Evolutionary conservation across 352 stramenopile species (phyloP).

Genomic region (Pilasporangium apinafurcum): DNA sequence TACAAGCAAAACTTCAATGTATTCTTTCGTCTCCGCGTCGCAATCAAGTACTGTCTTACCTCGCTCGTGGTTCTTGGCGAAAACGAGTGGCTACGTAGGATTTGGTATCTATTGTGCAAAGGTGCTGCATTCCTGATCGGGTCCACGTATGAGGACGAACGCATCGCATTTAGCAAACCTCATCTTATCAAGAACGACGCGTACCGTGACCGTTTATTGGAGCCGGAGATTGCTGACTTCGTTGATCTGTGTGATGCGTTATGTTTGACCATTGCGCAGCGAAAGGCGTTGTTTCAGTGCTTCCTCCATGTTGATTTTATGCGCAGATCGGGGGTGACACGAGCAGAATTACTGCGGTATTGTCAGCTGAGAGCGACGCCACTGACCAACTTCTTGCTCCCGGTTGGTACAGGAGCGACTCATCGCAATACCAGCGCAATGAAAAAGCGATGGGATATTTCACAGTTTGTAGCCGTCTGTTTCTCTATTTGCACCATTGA

Average conservation of each 20-base stretch:
- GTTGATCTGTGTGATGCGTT: conserved; percentile 50
- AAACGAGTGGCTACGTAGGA: conserved; percentile 13
- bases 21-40: too few species aligned
- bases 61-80: conserved; percentile 3
- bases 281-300: conserved; percentile 53
- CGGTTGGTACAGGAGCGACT: conserved; percentile 12
- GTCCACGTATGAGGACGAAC: conserved; percentile 37
- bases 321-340: conserved; percentile 39
- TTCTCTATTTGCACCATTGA: conserved; percentile 63
- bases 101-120: conserved; percentile 12
- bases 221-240: conserved; percentile 48
- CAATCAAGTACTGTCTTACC: too few species aligned
- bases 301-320: conserved; percentile 59
- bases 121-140: conserved; percentile 31
- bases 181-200: conserved; percentile 50
- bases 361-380: conserved; percentile 34
- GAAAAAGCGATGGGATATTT: conserved; percentile 45
- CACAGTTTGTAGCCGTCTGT: conserved; percentile 37
- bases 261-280: conserved; percentile 36
- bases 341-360: conserved; percentile 48
- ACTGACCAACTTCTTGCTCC: conserved; percentile 27
- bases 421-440: conserved; percentile 30
- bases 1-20: too few species aligned
- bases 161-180: conserved; percentile 28
- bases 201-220: conserved; percentile 58